Evolutionary conservation across 768 basidiomycete genomes (phyloP), one percentile per base, ranked within the genome.

Genomic region (Podaxis sp.): DNA sequence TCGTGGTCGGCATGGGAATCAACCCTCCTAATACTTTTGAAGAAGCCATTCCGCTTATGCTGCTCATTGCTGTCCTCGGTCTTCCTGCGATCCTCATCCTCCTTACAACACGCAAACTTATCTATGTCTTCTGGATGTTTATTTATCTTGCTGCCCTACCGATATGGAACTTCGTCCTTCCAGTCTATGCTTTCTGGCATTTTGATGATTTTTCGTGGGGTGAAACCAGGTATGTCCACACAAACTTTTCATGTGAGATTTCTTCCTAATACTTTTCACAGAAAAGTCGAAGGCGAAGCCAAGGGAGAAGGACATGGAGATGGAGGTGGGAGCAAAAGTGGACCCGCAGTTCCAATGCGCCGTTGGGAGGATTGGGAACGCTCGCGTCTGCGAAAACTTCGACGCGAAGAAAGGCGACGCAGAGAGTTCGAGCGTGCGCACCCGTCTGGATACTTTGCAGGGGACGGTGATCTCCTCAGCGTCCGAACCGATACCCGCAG

Each of bases 201-300:
- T 98, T 99, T 74, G 96, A 98, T 66, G 97, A 99, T 76, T 98
- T 99, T 76, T 95, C 94, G 29, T 99, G 97, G 97, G 97, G 97
- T 69, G 94, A 98, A 76, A 99, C 97, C 19, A 88, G 96, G 93
- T 93, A 69, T 59, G 87, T 53, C 49, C 63, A 6, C 36, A 46
- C 22, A 3, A 24, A 22, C 49, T 54, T 15, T 51, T 19, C 27
- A 49, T 33, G 27, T 33, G 13, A 33, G 36, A 17, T 46, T 27
- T 65, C 72, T 55, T 72, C 59, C 49, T 63, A 33, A 53, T 60
- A 67, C 63, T 29, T 27, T 27, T n/a, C 47, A 59, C 74, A 97
- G 96, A 74, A 95, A 95, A 79, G 96, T 99, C 3, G 94, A 90
- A 73, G 97, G 97, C 19, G 97, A 98, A 75, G 80, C 73, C 9